Base-by-base conservation (phyloP, 129 eudicot species). In the Erigeron canadensis region DNA sequence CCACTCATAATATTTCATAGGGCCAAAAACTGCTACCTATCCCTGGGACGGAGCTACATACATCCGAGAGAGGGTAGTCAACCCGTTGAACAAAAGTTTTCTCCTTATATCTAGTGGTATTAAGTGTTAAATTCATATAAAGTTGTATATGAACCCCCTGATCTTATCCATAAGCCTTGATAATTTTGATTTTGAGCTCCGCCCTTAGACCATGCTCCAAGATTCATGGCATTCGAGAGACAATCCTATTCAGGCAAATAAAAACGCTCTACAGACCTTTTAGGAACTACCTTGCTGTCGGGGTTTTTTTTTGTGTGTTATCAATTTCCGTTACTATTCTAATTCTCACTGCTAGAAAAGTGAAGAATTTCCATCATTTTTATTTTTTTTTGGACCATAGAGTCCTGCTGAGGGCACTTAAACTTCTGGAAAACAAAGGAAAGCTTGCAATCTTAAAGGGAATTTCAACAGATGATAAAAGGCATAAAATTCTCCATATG, bases 381-480 rank as follows among this genome's bases (percentile, higher is more conserved):
- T n/a, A n/a, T n/a, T n/a, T n/a, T n/a, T n/a, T n/a, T n/a, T n/a
- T n/a, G 77, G 96, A 89, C 75, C 88, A 90, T 6, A 80, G 81
- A 40, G 81, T 89, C 54, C 81, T 89, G n/a, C 84, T 84, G 88
- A 85, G 96, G 63, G 88, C 94, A 47, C 79, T 89, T 48, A 87
- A 89, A 43, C 81, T 82, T 70, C 75, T 89, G 40, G 89, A 90
- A 68, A 80, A 83, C 67, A 87, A 85, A 72, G 97, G 97, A 43
- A 87, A 90, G 65, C 86, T 87, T 57, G 95, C 87, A 16, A 84
- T 88, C 62, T 91, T 88, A 73, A 88, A 88, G 84, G 96, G 97
- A 56, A 79, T 91, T 75, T 84, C 91, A 12, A 82, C 96, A 7
- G 97, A 91, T 60, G 97, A 91, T 81, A 94, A 88, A 88, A 81